These are phyloP conservation scores for Skeletonema tropicum DNA, from an alignment of 108 stramenopile genomes.

Conservation along the genomic window DNA sequence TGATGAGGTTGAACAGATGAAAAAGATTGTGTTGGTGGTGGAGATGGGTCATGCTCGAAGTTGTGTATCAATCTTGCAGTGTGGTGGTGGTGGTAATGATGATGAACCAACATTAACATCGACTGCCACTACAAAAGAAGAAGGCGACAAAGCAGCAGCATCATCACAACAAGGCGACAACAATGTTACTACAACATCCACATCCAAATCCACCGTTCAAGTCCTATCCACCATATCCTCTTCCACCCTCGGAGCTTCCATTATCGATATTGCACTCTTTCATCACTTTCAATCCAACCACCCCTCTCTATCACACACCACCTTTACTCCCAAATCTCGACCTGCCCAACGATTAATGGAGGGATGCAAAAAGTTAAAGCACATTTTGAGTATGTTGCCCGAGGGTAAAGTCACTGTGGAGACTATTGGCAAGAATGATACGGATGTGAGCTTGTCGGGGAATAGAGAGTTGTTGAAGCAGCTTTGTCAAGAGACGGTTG, in stretches of 20 bases:
- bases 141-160: too few species aligned
- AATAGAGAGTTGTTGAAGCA: constrained; percentile 36
- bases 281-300: constrained; percentile 50
- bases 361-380: constrained; percentile 55
- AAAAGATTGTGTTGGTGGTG: constrained; percentile 36
- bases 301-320: constrained; percentile 13
- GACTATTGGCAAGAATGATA: constrained; percentile 44
- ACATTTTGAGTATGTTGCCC: constrained; percentile 56
- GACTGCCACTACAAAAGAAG: constrained; percentile 7
- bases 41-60: constrained; percentile 64
- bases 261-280: constrained; percentile 50
- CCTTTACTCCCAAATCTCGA: constrained; percentile 38
- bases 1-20: neutral
- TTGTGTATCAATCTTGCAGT: constrained; percentile 34
- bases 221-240: constrained; percentile 22
- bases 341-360: constrained; percentile 53
- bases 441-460: constrained; percentile 39
- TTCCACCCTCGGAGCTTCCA: constrained; percentile 41
- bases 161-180: neutral
- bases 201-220: neutral
- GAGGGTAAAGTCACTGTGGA: constrained; percentile 54
- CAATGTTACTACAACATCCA: too few species aligned
- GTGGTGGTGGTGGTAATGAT: constrained; percentile 11
- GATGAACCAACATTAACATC: neutral
- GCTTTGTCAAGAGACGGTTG: constrained; percentile 31